These are phyloP conservation scores for Puccinia horiana DNA, from an alignment of 1,284 basidiomycete species.

Conservation along the genomic window DNA sequence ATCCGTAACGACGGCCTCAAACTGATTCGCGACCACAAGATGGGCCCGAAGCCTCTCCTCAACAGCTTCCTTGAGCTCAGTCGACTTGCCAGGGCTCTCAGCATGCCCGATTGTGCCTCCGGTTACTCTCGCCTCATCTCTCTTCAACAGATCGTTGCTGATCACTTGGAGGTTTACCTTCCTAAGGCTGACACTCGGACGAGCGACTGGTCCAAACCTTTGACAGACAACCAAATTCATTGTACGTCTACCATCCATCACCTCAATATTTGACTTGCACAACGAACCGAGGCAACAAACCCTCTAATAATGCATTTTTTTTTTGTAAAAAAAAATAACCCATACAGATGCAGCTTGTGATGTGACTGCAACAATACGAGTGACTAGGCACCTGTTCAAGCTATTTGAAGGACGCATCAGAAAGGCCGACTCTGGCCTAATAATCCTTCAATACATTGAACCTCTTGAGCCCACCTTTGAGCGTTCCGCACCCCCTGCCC, in stretches of 20 bases:
- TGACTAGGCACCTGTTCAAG: neutral
- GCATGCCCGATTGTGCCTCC: neutral
- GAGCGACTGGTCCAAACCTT: constrained; percentile 30
- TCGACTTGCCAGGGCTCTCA: constrained; percentile 16
- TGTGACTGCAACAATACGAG: constrained; percentile 35
- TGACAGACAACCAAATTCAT: constrained; percentile 15
- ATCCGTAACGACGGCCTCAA: constrained; percentile 42
- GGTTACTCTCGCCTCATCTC: constrained; percentile 15
- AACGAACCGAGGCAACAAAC: too few species aligned
- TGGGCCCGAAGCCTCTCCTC: neutral
- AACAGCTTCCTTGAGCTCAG: constrained; percentile 40
- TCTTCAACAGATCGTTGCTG: constrained; percentile 26
- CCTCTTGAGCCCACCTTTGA: constrained; percentile 23
- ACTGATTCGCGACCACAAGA: constrained; percentile 20
- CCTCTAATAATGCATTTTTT: neutral
- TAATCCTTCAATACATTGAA: constrained; percentile 17
- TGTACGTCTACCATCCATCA: neutral
- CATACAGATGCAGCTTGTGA: constrained; percentile 39
- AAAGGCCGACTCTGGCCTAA: neutral
- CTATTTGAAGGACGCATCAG: neutral
- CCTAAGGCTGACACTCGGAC: constrained; percentile 22
- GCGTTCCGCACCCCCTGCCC: neutral
- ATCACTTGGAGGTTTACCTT: constrained; percentile 30
- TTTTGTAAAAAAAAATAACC: neutral
- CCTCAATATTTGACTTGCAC: neutral